Base-by-base conservation (phyloP, 768 basidiomycete species). In the Termitomyces sp. region DNA sequence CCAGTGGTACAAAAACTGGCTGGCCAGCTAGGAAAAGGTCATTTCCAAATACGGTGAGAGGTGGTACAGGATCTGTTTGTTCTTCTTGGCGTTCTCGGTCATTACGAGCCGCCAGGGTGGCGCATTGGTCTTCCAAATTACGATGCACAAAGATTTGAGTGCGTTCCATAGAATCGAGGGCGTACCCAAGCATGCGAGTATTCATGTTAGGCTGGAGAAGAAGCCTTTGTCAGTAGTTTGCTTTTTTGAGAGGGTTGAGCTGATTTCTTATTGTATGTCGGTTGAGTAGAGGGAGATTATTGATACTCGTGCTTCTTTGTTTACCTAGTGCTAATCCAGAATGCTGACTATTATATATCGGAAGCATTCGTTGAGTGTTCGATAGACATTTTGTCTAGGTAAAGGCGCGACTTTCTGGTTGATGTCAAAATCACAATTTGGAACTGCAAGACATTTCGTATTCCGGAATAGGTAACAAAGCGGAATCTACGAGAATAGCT, bases 1-100 rank as follows among this genome's bases (percentile, higher is more conserved):
- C 73, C 79, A 82, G 57, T 98, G 96, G 96, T 98, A 98, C 81
- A 84, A 91, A 69, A 98, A 98, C 82, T 99, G 97, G 97, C 71
- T 96, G 43, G 76, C 78, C 57, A 98, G 98, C 81, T 87, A 89
- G 77, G 94, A 94, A 45, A 87, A 89, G 71, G 87, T 97, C 49
- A 61, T 90, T 38, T 91, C 76, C 55, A 89, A 87, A 71, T 99
- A 99, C 68, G 96, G 96, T 52, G 91, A 95, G 33, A 80, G 84
- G 65, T 94, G 92, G 93, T 98, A 88, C 78, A 82, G 96, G 63
- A 84, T 91, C 67, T 99, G 97, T n/a, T n/a, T 85, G 4, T 98
- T 89, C 82, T 99, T 99, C 87, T 81, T 99, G 33, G 97, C 95
- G 12, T 96, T 87, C 70, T 86, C 89, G 44, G 81, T 80, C n/a